Percentiles rank a stretch among this genome's conserved stretches.
phyloP scores from a whole-genome alignment of 257 asterid genomes.

The Nicotiana tabacum region DNA sequence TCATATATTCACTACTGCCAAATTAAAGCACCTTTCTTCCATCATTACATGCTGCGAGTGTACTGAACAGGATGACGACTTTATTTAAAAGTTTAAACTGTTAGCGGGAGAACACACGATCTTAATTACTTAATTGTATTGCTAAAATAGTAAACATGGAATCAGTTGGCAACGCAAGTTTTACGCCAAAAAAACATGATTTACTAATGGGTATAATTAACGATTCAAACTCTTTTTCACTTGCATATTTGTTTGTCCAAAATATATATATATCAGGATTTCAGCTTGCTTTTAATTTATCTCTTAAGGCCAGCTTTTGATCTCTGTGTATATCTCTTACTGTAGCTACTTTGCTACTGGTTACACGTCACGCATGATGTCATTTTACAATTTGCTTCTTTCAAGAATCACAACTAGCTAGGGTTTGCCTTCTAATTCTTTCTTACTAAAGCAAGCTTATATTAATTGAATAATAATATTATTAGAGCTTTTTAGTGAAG shows the following conservation, averaged over 20 bases:
- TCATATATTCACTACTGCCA: not conserved
- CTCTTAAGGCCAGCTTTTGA: not conserved
- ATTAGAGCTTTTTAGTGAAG: not conserved
- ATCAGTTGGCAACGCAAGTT: too few species aligned
- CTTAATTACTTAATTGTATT: not conserved
- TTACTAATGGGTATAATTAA: too few species aligned
- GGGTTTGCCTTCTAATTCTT: not conserved
- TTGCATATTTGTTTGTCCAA: not conserved
- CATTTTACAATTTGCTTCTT: not conserved
- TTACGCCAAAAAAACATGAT: too few species aligned
- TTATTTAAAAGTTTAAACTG: not conserved
- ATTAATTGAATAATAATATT: too few species aligned
- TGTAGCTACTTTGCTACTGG: not conserved
- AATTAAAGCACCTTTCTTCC: not conserved
- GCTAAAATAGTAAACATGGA: too few species aligned
- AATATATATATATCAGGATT: not conserved
- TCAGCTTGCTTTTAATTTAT: not conserved
- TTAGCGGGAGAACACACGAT: not conserved
- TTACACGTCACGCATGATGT: conserved; percentile 5
- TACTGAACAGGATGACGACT: not conserved
- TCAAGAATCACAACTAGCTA: not conserved
- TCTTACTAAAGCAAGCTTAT: not conserved
- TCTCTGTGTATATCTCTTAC: not conserved
- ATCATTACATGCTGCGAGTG: not conserved
- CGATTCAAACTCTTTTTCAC: not conserved